phyloP scores from a whole-genome alignment of 192 early-diverging fungal genomes.

The Endogone sp. region DNA sequence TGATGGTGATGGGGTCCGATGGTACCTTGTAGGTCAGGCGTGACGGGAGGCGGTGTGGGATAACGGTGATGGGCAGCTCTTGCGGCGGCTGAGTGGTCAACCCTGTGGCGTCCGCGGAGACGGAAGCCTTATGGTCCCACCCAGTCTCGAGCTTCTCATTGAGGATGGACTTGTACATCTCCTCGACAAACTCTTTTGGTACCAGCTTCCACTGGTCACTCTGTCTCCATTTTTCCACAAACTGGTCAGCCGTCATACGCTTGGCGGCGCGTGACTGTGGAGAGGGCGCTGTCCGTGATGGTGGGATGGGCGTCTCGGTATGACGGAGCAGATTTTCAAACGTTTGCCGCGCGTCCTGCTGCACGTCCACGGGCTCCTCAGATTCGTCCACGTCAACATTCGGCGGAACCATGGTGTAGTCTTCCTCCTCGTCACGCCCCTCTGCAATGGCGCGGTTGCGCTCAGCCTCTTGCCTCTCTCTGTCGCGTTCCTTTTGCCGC shows the following conservation, averaged over 20 bases:
- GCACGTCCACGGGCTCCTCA: background rate
- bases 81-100: background rate
- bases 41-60: conserved; percentile 43
- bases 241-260: conserved; percentile 8
- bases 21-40: conserved; percentile 51
- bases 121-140: conserved; percentile 24
- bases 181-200: conserved; percentile 28
- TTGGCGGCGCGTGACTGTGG: background rate
- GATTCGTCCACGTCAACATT: background rate
- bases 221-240: conserved; percentile 25
- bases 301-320: background rate
- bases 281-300: background rate
- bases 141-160: conserved; percentile 45
- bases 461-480: background rate
- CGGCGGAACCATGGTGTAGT: conserved; percentile 16
- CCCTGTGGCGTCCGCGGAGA: background rate
- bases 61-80: conserved; percentile 31
- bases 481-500: background rate
- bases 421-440: conserved; percentile 9
- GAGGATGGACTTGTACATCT: conserved; percentile 36
- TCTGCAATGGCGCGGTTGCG: background rate
- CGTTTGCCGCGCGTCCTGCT: background rate
- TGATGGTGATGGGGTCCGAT: conserved; percentile 49
- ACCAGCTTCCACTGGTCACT: conserved; percentile 30
- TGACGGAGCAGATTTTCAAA: background rate